Conservation (phyloP, 2,329 filamentous ascomycete genomes). For the Colletotrichum magnum region DNA sequence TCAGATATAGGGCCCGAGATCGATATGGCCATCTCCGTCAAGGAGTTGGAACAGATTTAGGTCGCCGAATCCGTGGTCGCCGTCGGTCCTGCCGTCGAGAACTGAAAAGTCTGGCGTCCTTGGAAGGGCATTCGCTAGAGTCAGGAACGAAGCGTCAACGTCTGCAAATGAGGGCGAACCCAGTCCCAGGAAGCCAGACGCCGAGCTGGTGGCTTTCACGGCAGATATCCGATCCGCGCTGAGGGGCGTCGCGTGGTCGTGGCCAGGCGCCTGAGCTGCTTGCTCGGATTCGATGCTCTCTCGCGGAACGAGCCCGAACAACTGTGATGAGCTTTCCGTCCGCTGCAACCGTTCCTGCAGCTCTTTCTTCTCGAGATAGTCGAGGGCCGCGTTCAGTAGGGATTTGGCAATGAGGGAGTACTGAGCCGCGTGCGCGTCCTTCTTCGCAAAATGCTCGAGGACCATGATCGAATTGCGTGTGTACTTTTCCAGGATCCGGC, state of each 20-base stretch:
- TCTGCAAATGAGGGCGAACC: constrained; percentile 52
- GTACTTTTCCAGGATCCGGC: constrained; percentile 66
- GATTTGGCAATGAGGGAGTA: constrained; percentile 69
- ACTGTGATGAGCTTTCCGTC: constrained; percentile 65
- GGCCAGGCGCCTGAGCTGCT: constrained; percentile 18
- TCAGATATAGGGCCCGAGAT: constrained; percentile 59
- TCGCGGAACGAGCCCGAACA: constrained; percentile 64
- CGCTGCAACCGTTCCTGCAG: constrained; percentile 60
- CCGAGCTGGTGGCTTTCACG: not conserved
- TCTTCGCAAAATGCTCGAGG: constrained; percentile 63
- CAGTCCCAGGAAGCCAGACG: constrained; percentile 43
- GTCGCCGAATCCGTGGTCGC: constrained; percentile 58
- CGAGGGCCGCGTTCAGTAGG: constrained; percentile 60
- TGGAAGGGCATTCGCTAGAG: constrained; percentile 54
- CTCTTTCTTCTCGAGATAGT: constrained; percentile 64
- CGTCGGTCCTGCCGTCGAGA: constrained; percentile 55
- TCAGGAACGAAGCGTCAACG: constrained; percentile 55
- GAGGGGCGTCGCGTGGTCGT: constrained; percentile 25
- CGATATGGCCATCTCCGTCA: constrained; percentile 67
- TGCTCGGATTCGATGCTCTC: constrained; percentile 39
- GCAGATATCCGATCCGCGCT: not conserved
- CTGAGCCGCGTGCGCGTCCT: constrained; percentile 65
- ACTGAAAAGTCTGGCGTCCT: constrained; percentile 59
- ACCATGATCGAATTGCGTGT: constrained; percentile 62
- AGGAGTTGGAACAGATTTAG: constrained; percentile 67